Conservation (phyloP, 169 alveolate genomes). For the Plasmodium inui region DNA sequence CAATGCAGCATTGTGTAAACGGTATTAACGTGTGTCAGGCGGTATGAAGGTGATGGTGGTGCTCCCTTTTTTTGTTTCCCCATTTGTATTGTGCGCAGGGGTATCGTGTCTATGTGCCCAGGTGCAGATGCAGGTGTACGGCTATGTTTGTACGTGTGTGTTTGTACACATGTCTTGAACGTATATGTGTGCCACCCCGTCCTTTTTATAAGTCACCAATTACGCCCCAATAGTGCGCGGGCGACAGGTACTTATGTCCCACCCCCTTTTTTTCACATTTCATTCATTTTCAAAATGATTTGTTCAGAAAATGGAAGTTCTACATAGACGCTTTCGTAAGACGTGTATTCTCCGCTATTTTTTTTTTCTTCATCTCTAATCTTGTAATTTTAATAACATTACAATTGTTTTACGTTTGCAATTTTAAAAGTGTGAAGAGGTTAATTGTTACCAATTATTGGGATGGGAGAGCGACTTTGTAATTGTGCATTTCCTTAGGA, state of each 20-base stretch:
- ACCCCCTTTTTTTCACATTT: neutral
- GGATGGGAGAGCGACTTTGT: neutral
- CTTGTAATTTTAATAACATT: constrained; percentile 19
- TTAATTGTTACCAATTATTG: neutral
- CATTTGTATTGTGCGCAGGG: neutral
- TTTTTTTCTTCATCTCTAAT: neutral
- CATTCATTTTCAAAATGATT: neutral
- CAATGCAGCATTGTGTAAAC: neutral
- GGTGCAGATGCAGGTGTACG: no score
- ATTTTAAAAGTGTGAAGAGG: constrained; percentile 5
- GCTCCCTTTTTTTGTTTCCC: neutral
- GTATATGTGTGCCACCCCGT: neutral
- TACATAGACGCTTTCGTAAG: neutral
- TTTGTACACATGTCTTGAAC: neutral
- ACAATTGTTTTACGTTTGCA: neutral
- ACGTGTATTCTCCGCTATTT: neutral
- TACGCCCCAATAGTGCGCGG: neutral
- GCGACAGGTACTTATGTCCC: neutral
- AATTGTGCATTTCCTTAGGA: neutral
- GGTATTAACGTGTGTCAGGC: neutral
- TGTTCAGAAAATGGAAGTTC: constrained; percentile 4
- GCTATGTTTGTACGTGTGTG: neutral
- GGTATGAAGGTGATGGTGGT: neutral
- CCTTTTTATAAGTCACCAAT: neutral
- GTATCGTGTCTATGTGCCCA: neutral